These are phyloP conservation scores for Penicillium dipodomyicola DNA, from an alignment of 495 filamentous ascomycete species.

Conservation along the genomic window DNA sequence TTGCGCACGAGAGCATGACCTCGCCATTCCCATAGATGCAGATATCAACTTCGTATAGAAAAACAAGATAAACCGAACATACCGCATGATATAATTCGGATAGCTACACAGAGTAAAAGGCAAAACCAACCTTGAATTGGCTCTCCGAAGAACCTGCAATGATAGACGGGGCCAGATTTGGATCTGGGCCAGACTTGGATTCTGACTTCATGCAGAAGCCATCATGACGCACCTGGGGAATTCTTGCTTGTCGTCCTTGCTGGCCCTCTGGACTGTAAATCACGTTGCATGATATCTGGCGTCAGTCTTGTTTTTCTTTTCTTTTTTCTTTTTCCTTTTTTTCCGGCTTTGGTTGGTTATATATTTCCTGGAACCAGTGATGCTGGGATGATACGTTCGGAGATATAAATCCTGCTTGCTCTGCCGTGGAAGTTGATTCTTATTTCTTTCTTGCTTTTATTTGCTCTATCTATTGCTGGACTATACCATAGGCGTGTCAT, in stretches of 20 bases:
- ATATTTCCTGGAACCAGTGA: background rate
- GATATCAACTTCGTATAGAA: background rate
- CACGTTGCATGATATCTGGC: constrained; percentile 11
- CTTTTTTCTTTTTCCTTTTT: background rate
- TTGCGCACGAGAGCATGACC: constrained; percentile 2
- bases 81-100: background rate
- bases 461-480: background rate
- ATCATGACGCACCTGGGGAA: constrained; percentile 39
- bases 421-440: background rate
- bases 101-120: constrained; percentile 6
- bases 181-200: constrained; percentile 3
- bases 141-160: background rate
- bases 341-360: constrained; percentile 16
- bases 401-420: constrained; percentile 11
- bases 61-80: background rate
- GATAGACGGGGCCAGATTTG: background rate
- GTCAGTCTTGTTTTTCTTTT: constrained; percentile 10
- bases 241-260: constrained; percentile 15
- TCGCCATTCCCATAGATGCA: background rate
- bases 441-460: background rate
- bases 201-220: constrained; percentile 30
- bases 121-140: background rate
- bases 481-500: background rate
- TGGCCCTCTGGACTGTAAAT: background rate
- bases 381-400: background rate